phyloP scores from a whole-genome alignment of 2,329 filamentous ascomycete genomes.

The Clarireedia paspali region DNA sequence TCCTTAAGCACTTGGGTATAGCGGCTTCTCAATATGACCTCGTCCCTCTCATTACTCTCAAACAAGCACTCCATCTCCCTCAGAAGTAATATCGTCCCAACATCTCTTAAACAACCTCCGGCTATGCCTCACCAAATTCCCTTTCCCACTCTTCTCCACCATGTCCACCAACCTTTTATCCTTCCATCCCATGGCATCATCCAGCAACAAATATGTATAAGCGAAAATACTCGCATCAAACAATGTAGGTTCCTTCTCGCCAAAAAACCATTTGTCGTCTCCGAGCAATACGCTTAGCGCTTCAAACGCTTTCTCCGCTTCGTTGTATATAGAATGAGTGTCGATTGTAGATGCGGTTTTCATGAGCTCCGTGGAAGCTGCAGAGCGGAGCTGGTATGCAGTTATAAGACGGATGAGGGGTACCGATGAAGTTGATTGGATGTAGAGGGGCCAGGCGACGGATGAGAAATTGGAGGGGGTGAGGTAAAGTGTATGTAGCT shows the following conservation, averaged over 20 bases:
- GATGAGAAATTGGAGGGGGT: constrained; percentile 53
- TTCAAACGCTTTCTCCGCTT: constrained; percentile 54
- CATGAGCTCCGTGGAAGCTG: constrained; percentile 67
- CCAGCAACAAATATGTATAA: constrained; percentile 76
- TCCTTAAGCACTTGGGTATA: no score
- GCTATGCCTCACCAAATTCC: constrained; percentile 58
- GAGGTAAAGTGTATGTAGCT: constrained; percentile 79
- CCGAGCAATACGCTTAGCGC: constrained; percentile 54
- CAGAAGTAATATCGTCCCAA: constrained; percentile 15
- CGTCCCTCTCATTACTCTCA: not conserved
- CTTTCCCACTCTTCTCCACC: constrained; percentile 47
- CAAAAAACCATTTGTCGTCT: constrained; percentile 54
- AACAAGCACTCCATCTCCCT: constrained; percentile 35
- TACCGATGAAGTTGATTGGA: constrained; percentile 56
- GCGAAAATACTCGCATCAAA: constrained; percentile 89
- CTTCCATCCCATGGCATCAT: constrained; percentile 38
- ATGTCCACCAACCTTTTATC: constrained; percentile 42
- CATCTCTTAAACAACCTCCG: constrained; percentile 42
- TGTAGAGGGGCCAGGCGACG: constrained; percentile 66
- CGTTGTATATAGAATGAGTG: constrained; percentile 47
- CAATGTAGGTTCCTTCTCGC: constrained; percentile 46
- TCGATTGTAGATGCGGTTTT: constrained; percentile 53
- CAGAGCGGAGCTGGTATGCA: constrained; percentile 58
- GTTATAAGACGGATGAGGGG: constrained; percentile 55
- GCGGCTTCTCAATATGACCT: no score